Base-by-base conservation (phyloP, 371 early-diverging fungal genomes). In the Sporodiniella umbellata region DNA sequence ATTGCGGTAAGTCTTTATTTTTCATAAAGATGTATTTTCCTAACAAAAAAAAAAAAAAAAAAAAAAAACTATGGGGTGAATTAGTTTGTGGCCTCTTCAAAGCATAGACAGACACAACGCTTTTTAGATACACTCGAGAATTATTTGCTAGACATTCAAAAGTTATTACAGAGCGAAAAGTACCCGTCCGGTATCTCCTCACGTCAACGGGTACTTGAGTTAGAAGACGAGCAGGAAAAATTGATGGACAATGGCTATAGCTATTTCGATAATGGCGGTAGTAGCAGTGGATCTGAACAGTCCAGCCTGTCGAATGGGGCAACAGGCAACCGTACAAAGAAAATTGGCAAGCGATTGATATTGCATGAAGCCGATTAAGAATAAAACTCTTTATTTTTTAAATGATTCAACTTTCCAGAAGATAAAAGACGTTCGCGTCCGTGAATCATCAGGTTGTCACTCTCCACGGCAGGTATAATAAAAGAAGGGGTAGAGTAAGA, bases 41-140 rank as follows among this genome's bases (percentile, higher is more conserved):
- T 8, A n/a, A n/a, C n/a, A n/a, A n/a, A n/a, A n/a, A n/a, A n/a
- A n/a, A n/a, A n/a, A n/a, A n/a, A n/a, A n/a, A n/a, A n/a, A n/a
- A n/a, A n/a, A n/a, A n/a, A n/a, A n/a, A n/a, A n/a, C n/a, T n/a
- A n/a, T n/a, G n/a, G 1, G 12, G 47, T 37, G 5, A 26, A 31
- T 2, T 49, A 71, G 70, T 74, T 80, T 58, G 76, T 68, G 8
- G 80, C 74, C 0, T 73, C 78, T 10, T 80, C 80, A 37, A 80
- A 80, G 45, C 80, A 80, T 64, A 70, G 80, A 44, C 80, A 80
- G 57, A 80, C 80, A 1, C 70, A 70, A 21, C 62, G 80, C 21
- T 62, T 74, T 44, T 54, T 80, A 15, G 62, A 70, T 24, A 74
- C 78, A 7, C 43, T 80, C 10, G 58, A 75, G 42, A 56, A 53